A percentile compares a stretch with the other conserved stretches of the same genome.
Conservation (phyloP, 202 grass and related monocot species). For the Eragrostis tef region DNA sequence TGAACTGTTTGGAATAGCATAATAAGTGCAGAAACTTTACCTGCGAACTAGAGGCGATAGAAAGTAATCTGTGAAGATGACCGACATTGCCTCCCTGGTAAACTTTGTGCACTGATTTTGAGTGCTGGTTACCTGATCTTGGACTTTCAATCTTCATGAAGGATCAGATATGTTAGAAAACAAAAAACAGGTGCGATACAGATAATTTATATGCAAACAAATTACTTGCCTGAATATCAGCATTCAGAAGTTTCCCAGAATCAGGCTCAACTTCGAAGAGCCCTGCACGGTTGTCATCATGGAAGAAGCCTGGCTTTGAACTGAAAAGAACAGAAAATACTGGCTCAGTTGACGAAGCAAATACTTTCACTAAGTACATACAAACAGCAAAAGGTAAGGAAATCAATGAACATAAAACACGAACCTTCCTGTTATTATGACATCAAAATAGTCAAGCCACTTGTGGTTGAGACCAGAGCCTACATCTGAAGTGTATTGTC, state of each 20-base stretch:
- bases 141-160: constrained; percentile 72
- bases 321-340: constrained; percentile 54
- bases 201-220: constrained; percentile 11
- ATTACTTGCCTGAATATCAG: constrained; percentile 87
- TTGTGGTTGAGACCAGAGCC: constrained; percentile 58
- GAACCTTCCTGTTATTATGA: constrained; percentile 96
- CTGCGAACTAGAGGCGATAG: constrained; percentile 94
- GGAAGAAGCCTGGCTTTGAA: constrained; percentile 93
- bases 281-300: constrained; percentile 85
- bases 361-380: constrained; percentile 36
- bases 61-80: constrained; percentile 91
- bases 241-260: constrained; percentile 93
- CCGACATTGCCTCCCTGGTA: constrained; percentile 97
- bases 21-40: constrained; percentile 55
- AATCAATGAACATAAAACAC: constrained; percentile 45
- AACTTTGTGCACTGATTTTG: constrained; percentile 66
- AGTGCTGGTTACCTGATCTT: constrained; percentile 51
- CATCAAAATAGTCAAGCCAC: constrained; percentile 95
- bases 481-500: constrained; percentile 59
- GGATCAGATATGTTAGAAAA: constrained; percentile 34
- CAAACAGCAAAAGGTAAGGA: constrained; percentile 27
- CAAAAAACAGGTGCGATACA: constrained; percentile 38
- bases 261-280: constrained; percentile 97
- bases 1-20: constrained; percentile 32
- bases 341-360: constrained; percentile 34